Conservation (phyloP, 768 basidiomycete species). For the Auricularia sp. region DNA sequence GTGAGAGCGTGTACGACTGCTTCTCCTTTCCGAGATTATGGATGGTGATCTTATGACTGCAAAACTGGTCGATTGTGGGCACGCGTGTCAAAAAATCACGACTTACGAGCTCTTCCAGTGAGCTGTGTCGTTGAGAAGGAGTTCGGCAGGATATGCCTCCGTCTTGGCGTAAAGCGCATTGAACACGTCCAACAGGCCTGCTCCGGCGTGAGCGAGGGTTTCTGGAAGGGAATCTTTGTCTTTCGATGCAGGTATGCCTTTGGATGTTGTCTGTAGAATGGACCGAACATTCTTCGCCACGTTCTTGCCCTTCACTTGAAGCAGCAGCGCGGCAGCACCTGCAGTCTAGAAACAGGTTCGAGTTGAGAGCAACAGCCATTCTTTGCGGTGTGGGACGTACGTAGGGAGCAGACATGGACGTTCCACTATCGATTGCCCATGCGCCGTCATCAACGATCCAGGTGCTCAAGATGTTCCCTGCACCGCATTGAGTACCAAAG, state of each 20-base stretch:
- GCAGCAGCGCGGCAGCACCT: conserved; percentile 33
- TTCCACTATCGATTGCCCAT: conserved; percentile 32
- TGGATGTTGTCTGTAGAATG: conserved; percentile 40
- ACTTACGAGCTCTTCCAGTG: conserved; percentile 27
- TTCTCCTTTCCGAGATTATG: not conserved
- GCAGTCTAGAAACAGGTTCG: conserved; percentile 35
- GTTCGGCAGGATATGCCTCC: conserved; percentile 41
- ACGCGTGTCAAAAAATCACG: too few species aligned
- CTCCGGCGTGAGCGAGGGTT: conserved; percentile 42
- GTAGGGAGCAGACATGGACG: conserved; percentile 9
- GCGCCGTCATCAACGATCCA: conserved; percentile 30
- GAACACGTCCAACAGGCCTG: conserved; percentile 47
- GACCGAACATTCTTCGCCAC: conserved; percentile 26
- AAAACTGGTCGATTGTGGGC: not conserved
- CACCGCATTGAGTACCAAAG: conserved; percentile 23
- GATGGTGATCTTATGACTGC: not conserved
- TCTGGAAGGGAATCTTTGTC: conserved; percentile 41
- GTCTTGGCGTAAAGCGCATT: conserved; percentile 45
- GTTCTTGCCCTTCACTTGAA: conserved; percentile 29
- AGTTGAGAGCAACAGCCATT: conserved; percentile 15
- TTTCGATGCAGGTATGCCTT: conserved; percentile 31
- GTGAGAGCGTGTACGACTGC: not conserved
- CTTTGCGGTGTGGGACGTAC: not conserved
- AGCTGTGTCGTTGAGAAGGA: conserved; percentile 56
- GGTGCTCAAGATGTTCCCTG: conserved; percentile 34